Evolutionary conservation across 768 basidiomycete species (phyloP), one percentile per base, ranked within the genome.

Genomic region (Xanthoconium stramineum): DNA sequence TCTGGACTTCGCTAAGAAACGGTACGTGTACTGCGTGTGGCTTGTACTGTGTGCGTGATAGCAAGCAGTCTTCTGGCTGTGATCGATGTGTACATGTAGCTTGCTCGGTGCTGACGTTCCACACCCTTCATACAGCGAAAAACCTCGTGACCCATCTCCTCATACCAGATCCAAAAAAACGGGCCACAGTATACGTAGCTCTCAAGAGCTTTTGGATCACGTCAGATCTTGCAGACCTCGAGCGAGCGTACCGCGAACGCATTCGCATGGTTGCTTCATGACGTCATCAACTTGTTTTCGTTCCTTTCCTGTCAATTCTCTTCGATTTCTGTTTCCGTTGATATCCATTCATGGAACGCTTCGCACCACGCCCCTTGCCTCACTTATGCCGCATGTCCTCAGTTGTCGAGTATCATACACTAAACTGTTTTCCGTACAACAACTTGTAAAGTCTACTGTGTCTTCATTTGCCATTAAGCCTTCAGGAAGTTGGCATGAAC

Each of bases 401-500:
- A 39, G 52, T n/a, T 47, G 47, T 42, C n/a, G 42, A 28, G 19
- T 29, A 45, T 38, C 28, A 33, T 47, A 20, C 55, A 47, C 19
- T 56, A 47, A 54, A 36, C n/a, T 50, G 36, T 55, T 53, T 57
- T 47, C 36, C 24, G 36, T 62, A 50, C 51, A 47, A 53, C 49
- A 30, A 37, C 45, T 19, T 39, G 42, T 37, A 19, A 50, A n/a
- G 24, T 38, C 29, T 40, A 42, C 47, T 32, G 13, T 28, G 13
- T 47, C 38, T 53, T 43, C 52, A 29, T 50, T 32, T 17, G 20
- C 44, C 52, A 58, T 55, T 63, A 90, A 19, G 86, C 86, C 66
- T 91, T 92, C 60, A 98, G 77, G 73, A 88, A 88, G 67, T 89
- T 87, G 28, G 93, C 91, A 60, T 98, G 95, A 78, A 88, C 96